Percentiles rank a stretch among this genome's conserved stretches.
These are phyloP conservation scores for Monosporascus sp. DNA, from an alignment of 2,329 filamentous ascomycete species.

Conservation along the genomic window DNA sequence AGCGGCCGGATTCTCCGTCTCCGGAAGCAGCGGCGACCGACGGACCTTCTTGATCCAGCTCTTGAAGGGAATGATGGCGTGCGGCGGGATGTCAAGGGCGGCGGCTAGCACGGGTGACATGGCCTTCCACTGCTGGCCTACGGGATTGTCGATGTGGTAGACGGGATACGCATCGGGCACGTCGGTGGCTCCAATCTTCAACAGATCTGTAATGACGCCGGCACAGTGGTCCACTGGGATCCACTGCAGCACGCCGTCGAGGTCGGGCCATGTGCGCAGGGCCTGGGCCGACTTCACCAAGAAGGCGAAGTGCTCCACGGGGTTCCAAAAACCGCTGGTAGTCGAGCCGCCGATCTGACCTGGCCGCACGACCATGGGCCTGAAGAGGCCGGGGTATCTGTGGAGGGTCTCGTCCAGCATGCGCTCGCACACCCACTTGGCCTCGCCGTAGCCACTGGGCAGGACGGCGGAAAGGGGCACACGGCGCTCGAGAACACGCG, in stretches of 20 bases:
- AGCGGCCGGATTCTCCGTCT: conserved; percentile 25
- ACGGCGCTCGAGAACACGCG: conserved; percentile 33
- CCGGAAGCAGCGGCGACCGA: not conserved
- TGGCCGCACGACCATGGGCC: conserved; percentile 33
- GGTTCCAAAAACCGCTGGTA: conserved; percentile 46
- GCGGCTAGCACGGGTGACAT: conserved; percentile 3
- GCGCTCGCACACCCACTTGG: conserved; percentile 41
- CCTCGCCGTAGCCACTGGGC: conserved; percentile 42
- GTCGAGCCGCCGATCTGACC: conserved; percentile 47
- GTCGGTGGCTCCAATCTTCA: not conserved
- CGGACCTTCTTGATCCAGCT: conserved; percentile 21
- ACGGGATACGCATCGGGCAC: conserved; percentile 1
- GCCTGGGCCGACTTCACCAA: conserved; percentile 43
- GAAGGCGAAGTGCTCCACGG: conserved; percentile 40
- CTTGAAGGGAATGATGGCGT: conserved; percentile 14
- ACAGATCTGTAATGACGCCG: conserved; percentile 10
- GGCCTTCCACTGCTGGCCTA: conserved; percentile 15
- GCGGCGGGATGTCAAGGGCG: conserved; percentile 5
- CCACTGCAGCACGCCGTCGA: conserved; percentile 30
- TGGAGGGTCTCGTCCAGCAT: conserved; percentile 41
- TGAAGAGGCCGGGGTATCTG: conserved; percentile 32
- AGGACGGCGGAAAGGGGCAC: conserved; percentile 31
- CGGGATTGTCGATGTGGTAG: conserved; percentile 20
- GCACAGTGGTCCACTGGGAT: conserved; percentile 33
- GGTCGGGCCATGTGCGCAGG: conserved; percentile 31